Percentiles rank a stretch among this genome's conserved stretches.
These are phyloP conservation scores for Sorghum bicolor DNA, from an alignment of 176 grass and related monocot genomes.

Conservation along the genomic window Sorghum_bicolor_NCBIv3 NC_012871.2:68008001-68008500, in stretches of 20 bases:
- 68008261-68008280: slow-evolving; percentile 80
- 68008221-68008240: slow-evolving; percentile 86
- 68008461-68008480: background rate
- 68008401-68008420: background rate
- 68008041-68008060: slow-evolving; percentile 69
- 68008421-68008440: slow-evolving; percentile 1
- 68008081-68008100: slow-evolving; percentile 77
- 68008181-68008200: slow-evolving; percentile 38
- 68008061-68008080: slow-evolving; percentile 70
- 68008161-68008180: slow-evolving; percentile 16
- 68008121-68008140: slow-evolving; percentile 36
- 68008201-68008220: slow-evolving; percentile 95
- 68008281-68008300: slow-evolving; percentile 83
- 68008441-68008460: background rate
- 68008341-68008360: slow-evolving; percentile 92
- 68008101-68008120: slow-evolving; percentile 77
- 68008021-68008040: slow-evolving; percentile 5
- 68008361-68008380: slow-evolving; percentile 40
- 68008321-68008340: slow-evolving; percentile 90
- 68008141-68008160: background rate
- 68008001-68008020: background rate
- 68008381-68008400: background rate
- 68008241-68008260: slow-evolving; percentile 66
- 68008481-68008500: background rate
- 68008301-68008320: slow-evolving; percentile 86